Evolutionary conservation across 2,329 filamentous ascomycete species (phyloP), one percentile per base, ranked within the genome.

Genomic region (Neophaeococcomyces aloes): DNA sequence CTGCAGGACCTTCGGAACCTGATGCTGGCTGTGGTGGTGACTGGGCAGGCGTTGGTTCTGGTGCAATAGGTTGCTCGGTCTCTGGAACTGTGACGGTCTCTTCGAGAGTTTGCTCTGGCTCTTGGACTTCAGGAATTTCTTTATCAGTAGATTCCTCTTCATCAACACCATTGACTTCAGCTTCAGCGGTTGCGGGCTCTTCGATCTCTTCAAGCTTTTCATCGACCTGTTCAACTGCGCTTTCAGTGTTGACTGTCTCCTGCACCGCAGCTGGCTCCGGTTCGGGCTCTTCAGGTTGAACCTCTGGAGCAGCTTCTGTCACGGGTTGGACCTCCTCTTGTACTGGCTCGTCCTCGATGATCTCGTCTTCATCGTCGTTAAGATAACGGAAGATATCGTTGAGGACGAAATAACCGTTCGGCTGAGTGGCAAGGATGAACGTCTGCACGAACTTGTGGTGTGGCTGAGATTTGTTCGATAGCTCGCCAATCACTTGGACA

Each of bases 371-470:
- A 47, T 85, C 85, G 48, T 95, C 87, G 52, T 82, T 79, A 53
- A 98, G 80, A 67, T 93, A 96, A 56, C 91, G 78, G 71, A 96
- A 86, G 62, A 98, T 94, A 61, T 98, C 91, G 66, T 98, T 98
- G 57, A 98, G 77, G 27, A 98, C 89, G 57, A 94, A 98, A 72
- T 96, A 98, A 52, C 91, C 91, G 45, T 89, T 94, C 38, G 86
- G 86, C 69, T 98, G 91, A 65, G 89, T 81, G 38, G 91, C 91
- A 50, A 98, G 83, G 50, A 98, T 86, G 57, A 98, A 98, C 41
- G 89, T 96, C 74, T 98, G 91, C 31, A 88, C 83, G 60, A 98
- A 98, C 65, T 95, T 95, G 72, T 85, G 88, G 59, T 89, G 86
- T 47, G 91, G 85, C 52, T 81, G 81, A 38, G 78, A 79, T 66